Evolutionary conservation across 2,329 filamentous ascomycete species (phyloP).

Genomic region (Colletotrichum gigasporum): DNA sequence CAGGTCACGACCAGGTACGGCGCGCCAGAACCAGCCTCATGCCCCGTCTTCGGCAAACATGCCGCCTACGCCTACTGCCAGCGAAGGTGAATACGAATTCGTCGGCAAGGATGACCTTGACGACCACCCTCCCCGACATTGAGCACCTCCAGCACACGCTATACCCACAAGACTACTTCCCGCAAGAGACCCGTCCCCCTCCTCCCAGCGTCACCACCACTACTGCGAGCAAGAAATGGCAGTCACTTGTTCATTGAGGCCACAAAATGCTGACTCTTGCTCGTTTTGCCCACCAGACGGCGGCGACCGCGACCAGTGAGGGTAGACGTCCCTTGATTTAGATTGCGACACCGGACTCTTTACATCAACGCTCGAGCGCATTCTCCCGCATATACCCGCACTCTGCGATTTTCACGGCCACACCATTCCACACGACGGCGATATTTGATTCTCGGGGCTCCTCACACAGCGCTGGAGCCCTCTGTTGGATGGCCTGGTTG

Average conservation of each 20-base stretch:
- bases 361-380: conserved; percentile 11
- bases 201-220: neutral
- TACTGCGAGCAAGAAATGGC: conserved; percentile 3
- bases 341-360: conserved; percentile 19
- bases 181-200: conserved; percentile 1
- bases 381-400: conserved; percentile 28
- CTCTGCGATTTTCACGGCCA: conserved; percentile 16
- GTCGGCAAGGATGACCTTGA: conserved; percentile 35
- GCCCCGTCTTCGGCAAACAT: conserved; percentile 65
- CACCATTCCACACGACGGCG: neutral
- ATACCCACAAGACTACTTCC: conserved; percentile 21
- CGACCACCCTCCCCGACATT: conserved; percentile 29
- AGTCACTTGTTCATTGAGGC: conserved; percentile 4
- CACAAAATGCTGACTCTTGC: conserved; percentile 33
- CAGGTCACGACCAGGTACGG: conserved; percentile 64
- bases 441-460: neutral
- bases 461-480: neutral
- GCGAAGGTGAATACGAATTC: conserved; percentile 67
- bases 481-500: neutral
- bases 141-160: conserved; percentile 17
- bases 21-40: conserved; percentile 57
- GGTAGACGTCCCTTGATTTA: conserved; percentile 2
- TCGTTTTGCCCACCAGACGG: conserved; percentile 42
- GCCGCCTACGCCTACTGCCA: conserved; percentile 68
- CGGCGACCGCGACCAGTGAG: conserved; percentile 47